Evolutionary conservation across 2,329 filamentous ascomycete species (phyloP).

Genomic region (Chaetomium sp.): DNA sequence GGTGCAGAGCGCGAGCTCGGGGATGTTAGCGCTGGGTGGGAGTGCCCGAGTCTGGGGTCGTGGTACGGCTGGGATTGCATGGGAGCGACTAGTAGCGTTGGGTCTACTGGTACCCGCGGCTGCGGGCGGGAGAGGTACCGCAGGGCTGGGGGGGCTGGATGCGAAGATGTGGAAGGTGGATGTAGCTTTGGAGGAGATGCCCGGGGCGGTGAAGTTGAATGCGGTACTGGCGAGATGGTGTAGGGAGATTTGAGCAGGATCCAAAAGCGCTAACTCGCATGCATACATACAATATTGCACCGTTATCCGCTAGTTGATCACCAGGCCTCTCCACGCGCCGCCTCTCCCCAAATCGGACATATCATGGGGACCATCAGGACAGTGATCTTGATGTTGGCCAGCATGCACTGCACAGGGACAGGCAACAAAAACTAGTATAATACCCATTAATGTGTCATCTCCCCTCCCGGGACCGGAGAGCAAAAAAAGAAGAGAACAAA

Average conservation of each 20-base stretch:
- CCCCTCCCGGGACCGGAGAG: neutral
- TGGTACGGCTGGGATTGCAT: constrained; percentile 64
- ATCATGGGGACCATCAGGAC: too few species aligned
- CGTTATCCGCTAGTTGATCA: too few species aligned
- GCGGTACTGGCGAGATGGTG: constrained; percentile 67
- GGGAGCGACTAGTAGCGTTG: constrained; percentile 66
- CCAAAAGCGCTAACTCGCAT: neutral
- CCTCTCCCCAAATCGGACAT: too few species aligned
- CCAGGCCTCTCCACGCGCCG: too few species aligned
- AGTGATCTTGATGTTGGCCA: too few species aligned
- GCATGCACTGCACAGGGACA: too few species aligned
- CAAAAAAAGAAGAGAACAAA: neutral
- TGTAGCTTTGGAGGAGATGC: constrained; percentile 72
- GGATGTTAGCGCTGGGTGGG: constrained; percentile 58
- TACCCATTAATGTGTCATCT: too few species aligned
- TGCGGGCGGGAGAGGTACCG: constrained; percentile 24
- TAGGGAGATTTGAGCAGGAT: constrained; percentile 54
- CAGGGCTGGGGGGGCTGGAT: constrained; percentile 49
- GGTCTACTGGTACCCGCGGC: constrained; percentile 63
- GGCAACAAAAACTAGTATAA: too few species aligned
- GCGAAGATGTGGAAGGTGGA: constrained; percentile 69
- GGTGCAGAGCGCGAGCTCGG: constrained; percentile 62
- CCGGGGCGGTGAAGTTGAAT: constrained; percentile 51
- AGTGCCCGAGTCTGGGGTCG: constrained; percentile 67
- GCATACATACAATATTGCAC: neutral